Conservation (phyloP, 2,329 filamentous ascomycete species). For the Aspergillus sojae region DNA sequence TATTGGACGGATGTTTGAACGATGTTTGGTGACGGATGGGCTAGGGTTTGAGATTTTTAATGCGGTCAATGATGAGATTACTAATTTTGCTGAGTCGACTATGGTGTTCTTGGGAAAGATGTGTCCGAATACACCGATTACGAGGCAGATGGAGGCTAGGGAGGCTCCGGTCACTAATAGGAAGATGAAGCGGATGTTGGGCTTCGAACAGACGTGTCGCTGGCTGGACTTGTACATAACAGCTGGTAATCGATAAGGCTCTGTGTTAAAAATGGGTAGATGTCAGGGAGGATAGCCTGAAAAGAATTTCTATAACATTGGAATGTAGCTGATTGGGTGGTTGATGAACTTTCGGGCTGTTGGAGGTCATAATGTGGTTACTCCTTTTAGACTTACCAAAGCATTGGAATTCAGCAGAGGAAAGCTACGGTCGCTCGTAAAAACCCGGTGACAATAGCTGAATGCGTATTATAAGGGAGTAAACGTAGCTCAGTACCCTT, state of each 20-base stretch:
- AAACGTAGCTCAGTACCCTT: not conserved
- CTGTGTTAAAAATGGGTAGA: not conserved
- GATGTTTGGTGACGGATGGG: constrained; percentile 55
- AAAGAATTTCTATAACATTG: not conserved
- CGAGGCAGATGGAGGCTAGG: constrained; percentile 58
- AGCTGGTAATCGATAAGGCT: not conserved
- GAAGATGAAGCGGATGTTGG: constrained; percentile 62
- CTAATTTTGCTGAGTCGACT: constrained; percentile 53
- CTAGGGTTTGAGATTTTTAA: constrained; percentile 68
- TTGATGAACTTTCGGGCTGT: not conserved
- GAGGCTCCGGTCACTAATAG: constrained; percentile 64
- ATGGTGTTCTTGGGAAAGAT: constrained; percentile 54
- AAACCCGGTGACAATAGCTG: not conserved
- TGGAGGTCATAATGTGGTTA: not conserved
- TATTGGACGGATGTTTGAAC: constrained; percentile 63
- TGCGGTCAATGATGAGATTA: constrained; percentile 65
- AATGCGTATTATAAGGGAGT: not conserved
- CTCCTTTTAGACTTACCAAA: not conserved
- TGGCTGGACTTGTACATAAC: constrained; percentile 15
- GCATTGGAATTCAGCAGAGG: not conserved
- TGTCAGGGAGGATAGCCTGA: not conserved
- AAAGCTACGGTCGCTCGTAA: not conserved
- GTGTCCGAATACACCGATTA: constrained; percentile 55
- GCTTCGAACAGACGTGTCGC: constrained; percentile 60
- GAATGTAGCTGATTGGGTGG: not conserved